A percentile compares a stretch with the other conserved stretches of the same genome.
These are phyloP conservation scores for Suhomyces chickasaworum DNA, from an alignment of 1,139 yeast species.

Conservation along the genomic window DNA sequence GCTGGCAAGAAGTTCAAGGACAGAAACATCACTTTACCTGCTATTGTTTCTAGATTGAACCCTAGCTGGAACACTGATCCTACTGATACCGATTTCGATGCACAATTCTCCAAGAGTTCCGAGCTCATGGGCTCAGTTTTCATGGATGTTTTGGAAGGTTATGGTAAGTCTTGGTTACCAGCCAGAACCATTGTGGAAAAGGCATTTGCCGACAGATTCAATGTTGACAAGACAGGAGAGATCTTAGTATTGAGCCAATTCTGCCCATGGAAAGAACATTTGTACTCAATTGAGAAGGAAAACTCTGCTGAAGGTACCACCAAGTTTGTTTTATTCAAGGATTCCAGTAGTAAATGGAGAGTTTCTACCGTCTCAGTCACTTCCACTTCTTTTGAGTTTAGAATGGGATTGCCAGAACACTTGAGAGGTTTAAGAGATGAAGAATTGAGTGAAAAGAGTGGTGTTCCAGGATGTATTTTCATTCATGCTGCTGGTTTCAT, in stretches of 20 bases:
- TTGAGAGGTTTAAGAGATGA: slow-evolving; percentile 96
- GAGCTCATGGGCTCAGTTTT: slow-evolving; percentile 83
- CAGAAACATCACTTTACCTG: slow-evolving; percentile 72
- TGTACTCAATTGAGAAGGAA: slow-evolving; percentile 72
- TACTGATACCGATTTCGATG: slow-evolving; percentile 67
- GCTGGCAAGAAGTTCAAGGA: slow-evolving; percentile 50
- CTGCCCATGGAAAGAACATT: slow-evolving; percentile 95
- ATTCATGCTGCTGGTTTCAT: slow-evolving; percentile 97
- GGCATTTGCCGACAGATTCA: slow-evolving; percentile 61
- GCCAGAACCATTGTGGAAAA: slow-evolving; percentile 75
- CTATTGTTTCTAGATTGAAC: slow-evolving; percentile 71
- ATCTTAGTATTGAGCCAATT: slow-evolving; percentile 70
- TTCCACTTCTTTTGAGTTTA: slow-evolving; percentile 75
- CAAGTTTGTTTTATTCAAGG: slow-evolving; percentile 79
- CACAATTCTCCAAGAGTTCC: slow-evolving; percentile 69
- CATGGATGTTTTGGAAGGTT: slow-evolving; percentile 62
- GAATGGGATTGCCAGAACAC: slow-evolving; percentile 83
- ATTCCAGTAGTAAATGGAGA: slow-evolving; percentile 77
- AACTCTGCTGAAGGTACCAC: slow-evolving; percentile 55
- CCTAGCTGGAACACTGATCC: slow-evolving; percentile 80
- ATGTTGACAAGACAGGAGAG: slow-evolving; percentile 64
- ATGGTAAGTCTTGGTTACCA: slow-evolving; percentile 89
- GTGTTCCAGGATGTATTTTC: slow-evolving; percentile 83
- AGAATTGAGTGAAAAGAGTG: slow-evolving; percentile 67
- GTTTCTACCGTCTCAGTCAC: slow-evolving; percentile 84